phyloP scores from a whole-genome alignment of 73 alveolate genomes.

The Stentor roeselii region DNA sequence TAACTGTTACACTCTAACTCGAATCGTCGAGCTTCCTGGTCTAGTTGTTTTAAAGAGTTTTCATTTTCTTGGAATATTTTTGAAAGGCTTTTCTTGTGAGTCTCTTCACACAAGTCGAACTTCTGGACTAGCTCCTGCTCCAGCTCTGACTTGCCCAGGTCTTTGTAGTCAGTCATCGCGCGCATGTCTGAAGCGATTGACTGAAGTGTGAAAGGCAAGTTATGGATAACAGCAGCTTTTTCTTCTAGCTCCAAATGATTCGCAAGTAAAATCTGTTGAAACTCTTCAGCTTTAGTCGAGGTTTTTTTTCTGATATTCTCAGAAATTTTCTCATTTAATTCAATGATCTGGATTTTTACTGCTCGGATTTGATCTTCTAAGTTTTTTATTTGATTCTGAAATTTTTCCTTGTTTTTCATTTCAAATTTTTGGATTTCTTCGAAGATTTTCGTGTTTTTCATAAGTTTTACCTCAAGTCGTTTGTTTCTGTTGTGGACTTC shows the following conservation, averaged over 20 bases:
- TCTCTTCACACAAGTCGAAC: not conserved
- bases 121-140: not conserved
- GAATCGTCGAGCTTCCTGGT: not conserved
- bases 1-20: slow-evolving; percentile 10
- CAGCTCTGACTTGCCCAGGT: not conserved
- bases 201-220: not conserved
- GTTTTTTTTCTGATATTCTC: slow-evolving; percentile 5
- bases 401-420: not conserved
- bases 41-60: not conserved
- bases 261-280: not conserved
- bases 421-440: not conserved
- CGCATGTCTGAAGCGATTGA: slow-evolving; percentile 11
- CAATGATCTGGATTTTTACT: not conserved
- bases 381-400: not conserved
- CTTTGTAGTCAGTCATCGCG: not conserved
- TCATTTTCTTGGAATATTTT: slow-evolving; percentile 4
- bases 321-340: not conserved
- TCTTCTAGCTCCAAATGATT: slow-evolving; percentile 8
- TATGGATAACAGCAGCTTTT: slow-evolving; percentile 20
- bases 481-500: not conserved
- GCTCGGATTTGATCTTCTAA: not conserved
- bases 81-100: not conserved
- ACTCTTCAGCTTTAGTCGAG: not conserved
- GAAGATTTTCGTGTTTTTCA: not conserved
- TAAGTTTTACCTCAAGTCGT: not conserved